phyloP scores from a whole-genome alignment of 2,329 filamentous ascomycete genomes.

The Fusarium papillatum region DNA sequence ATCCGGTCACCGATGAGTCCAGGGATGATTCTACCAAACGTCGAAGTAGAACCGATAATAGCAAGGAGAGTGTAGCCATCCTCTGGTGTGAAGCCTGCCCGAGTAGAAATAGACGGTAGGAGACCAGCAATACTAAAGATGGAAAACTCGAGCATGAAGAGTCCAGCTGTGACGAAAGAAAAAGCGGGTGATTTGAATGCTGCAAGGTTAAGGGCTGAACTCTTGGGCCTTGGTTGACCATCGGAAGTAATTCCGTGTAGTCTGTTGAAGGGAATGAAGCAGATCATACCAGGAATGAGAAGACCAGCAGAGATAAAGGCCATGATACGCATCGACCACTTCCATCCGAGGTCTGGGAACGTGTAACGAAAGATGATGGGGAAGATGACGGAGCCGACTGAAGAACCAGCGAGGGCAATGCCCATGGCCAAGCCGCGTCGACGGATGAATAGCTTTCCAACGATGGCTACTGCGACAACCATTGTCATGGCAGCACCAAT shows the following conservation, averaged over 20 bases:
- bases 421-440: conserved; percentile 44
- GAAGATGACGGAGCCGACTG: conserved; percentile 48
- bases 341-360: conserved; percentile 47
- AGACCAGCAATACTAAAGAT: conserved; percentile 62
- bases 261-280: conserved; percentile 49
- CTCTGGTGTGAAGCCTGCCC: conserved; percentile 49
- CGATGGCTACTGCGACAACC: conserved; percentile 48
- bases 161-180: conserved; percentile 54
- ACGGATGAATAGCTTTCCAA: conserved; percentile 48
- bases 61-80: conserved; percentile 59
- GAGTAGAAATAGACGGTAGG: conserved; percentile 59
- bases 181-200: conserved; percentile 57
- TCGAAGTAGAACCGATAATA: conserved; percentile 57
- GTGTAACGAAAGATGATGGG: conserved; percentile 50
- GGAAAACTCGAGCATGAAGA: conserved; percentile 62
- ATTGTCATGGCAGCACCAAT: conserved; percentile 55
- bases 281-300: conserved; percentile 47
- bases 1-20: conserved; percentile 57
- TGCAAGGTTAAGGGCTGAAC: conserved; percentile 50
- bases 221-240: conserved; percentile 24
- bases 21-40: conserved; percentile 57
- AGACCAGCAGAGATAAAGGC: conserved; percentile 46
- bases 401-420: conserved; percentile 41
- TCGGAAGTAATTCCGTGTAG: conserved; percentile 22
- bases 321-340: conserved; percentile 50